Base-by-base conservation (phyloP, 768 basidiomycete species). In the Tulasnella sp. region DNA sequence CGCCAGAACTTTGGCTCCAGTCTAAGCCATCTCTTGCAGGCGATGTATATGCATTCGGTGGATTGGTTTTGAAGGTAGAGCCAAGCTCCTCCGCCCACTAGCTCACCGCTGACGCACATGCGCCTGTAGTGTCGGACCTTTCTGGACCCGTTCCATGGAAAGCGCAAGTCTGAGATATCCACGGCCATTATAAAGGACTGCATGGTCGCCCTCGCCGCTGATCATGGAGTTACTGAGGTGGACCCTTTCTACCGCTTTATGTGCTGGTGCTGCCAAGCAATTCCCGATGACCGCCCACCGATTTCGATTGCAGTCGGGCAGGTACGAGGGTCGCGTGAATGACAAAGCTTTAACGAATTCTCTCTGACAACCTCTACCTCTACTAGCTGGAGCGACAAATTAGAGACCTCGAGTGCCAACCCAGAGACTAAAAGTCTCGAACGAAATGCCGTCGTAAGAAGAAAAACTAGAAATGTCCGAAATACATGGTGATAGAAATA, bases 21-120 rank as follows among this genome's bases (percentile, higher is more conserved):
- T 24, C 9, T 34, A 75, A 52, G 34, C 44, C 52, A 1, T 42
- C 75, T n/a, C 34, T 56, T 21, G 24, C 24, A 27, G 52, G 40
- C 44, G 75, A 75, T 36, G 52, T 75, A 2, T 75, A 75, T 27
- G 75, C 75, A 10, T 75, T 31, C 8, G 75, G 75, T 12, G 42
- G 75, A 12, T 8, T 48, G n/a, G 52, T 75, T 7, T 7, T 75
- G 18, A 44, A 75, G 75, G 75, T 75, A 16, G 16, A 31, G 3
- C 14, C 1, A 1, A 1, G 31, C 7, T n/a, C 56, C 3, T n/a
- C n/a, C 10, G n/a, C 16, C 34, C 2, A 68, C 12, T 36, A 5
- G 31, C 6, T 68, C 34, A 36, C 62, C 0, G 18, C 62, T 27
- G 10, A 34, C 12, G 16, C 27, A 68, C 8, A 7, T 12, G 12